phyloP scores from a whole-genome alignment of 1,284 basidiomycete species.

The Rhodotorula sp. region DNA sequence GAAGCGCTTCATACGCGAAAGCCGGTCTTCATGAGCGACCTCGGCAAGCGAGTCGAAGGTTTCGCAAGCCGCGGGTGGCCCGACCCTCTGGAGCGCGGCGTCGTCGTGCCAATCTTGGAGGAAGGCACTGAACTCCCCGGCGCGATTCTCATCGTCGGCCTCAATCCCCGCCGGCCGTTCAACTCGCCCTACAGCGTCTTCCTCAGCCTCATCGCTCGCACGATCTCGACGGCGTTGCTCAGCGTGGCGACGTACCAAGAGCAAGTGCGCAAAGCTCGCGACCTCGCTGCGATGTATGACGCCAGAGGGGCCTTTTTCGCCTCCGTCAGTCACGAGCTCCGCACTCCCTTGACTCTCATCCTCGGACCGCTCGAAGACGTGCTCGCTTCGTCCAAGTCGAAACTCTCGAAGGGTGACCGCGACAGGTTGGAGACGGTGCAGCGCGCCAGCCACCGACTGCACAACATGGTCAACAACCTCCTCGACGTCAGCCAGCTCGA shows the following conservation, averaged over 20 bases:
- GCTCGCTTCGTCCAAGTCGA: conserved; percentile 34
- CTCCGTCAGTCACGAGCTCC: conserved; percentile 10
- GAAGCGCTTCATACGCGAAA: conserved; percentile 26
- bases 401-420: conserved; percentile 43
- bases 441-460: conserved; percentile 22
- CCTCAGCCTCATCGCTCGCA: conserved; percentile 23
- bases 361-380: conserved; percentile 42
- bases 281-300: conserved; percentile 50
- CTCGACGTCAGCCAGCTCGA: conserved; percentile 42
- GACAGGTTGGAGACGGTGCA: conserved; percentile 44
- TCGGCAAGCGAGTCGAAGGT: conserved; percentile 18
- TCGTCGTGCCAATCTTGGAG: conserved; percentile 50
- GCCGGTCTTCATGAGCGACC: conserved; percentile 29
- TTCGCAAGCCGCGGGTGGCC: conserved; percentile 47
- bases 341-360: conserved; percentile 52
- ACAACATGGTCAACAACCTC: conserved; percentile 35
- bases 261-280: conserved; percentile 49
- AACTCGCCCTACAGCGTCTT: conserved; percentile 20
- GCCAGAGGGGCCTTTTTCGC: conserved; percentile 45
- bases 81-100: conserved; percentile 48
- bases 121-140: conserved; percentile 45
- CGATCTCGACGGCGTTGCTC: conserved; percentile 30
- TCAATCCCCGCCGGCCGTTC: conserved; percentile 45
- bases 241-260: conserved; percentile 46
- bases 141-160: conserved; percentile 50